Evolutionary conservation across 352 stramenopile species (phyloP), one percentile per base, ranked within the genome.

Genomic region (Globisporangium nodosum): DNA sequence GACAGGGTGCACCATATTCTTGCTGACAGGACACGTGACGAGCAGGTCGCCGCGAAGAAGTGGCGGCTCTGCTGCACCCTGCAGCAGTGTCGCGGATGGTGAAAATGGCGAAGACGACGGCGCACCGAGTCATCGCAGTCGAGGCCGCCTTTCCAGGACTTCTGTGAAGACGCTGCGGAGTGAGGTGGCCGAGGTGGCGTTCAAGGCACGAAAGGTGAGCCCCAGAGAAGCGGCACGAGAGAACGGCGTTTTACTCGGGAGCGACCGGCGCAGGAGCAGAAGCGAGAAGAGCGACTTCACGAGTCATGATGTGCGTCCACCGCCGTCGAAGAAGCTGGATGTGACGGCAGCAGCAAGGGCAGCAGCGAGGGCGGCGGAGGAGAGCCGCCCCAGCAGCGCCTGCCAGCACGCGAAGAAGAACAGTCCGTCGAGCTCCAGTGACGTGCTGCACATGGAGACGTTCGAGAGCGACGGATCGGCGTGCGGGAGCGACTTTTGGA

Each of bases 351-450:
- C 51, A 62, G 13, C 50, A 20, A 46, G 48, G 51, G 74, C 45
- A 13, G 39, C 51, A 62, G 13, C 50, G 27, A 46, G 48, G 30
- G 53, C 59, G 12, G 64, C 39, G n/a, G 67, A 76, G 54, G 45
- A 64, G 16, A 50, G 27, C 49, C 48, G 4, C 30, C 54, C 20
- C 21, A 18, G 16, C 37, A 18, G 16, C 31, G 27, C 49, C 8
- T 33, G 64, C 24, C 76, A 76, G 54, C 58, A 62, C 20, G 66
- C 74, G 35, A 86, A 86, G 64, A 76, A 86, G 64, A 76, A 66
- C 33, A 89, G 79, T 68, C 79, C 76, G 24, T 87, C 79, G 12
- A 89, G 75, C 55, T 74, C 76, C 37, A 87, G 79, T 53, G 79
- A 89, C 66, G 68, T 87, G 13, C 63, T 79, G 57, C 63, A 83